Percentiles rank a stretch among this genome's conserved stretches.
Evolutionary conservation across 2,329 filamentous ascomycete genomes (phyloP).

Genomic region (Piedraia hortae): DNA sequence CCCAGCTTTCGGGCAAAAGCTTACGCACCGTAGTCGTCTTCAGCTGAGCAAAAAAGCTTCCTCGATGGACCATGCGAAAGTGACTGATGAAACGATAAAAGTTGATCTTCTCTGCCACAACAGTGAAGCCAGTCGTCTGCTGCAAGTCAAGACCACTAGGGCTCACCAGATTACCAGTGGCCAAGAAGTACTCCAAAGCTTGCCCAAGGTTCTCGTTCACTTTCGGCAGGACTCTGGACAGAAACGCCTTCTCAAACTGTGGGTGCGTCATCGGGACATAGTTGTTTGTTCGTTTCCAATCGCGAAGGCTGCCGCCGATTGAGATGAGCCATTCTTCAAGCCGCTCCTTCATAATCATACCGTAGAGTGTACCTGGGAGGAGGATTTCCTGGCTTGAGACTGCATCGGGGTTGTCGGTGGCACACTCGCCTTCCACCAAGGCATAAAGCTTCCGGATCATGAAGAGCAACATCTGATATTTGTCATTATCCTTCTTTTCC

Average conservation of each 20-base stretch:
- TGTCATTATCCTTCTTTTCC: slow-evolving; percentile 61
- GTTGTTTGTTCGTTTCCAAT: slow-evolving; percentile 26
- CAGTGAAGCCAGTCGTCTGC: slow-evolving; percentile 80
- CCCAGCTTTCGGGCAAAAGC: slow-evolving; percentile 86
- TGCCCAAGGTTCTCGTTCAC: slow-evolving; percentile 75
- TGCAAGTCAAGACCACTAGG: slow-evolving; percentile 81
- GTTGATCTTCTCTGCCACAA: slow-evolving; percentile 96
- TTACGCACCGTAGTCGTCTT: slow-evolving; percentile 96
- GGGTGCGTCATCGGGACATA: slow-evolving; percentile 40
- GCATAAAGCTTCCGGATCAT: slow-evolving; percentile 93
- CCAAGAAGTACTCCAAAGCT: slow-evolving; percentile 79
- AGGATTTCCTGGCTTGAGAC: slow-evolving; percentile 90
- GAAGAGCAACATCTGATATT: slow-evolving; percentile 79
- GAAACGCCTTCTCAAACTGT: slow-evolving; percentile 55
- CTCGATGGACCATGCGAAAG: slow-evolving; percentile 96
- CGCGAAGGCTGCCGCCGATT: slow-evolving; percentile 17
- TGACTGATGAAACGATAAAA: slow-evolving; percentile 96
- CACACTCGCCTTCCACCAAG: slow-evolving; percentile 72
- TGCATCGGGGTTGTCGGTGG: slow-evolving; percentile 85
- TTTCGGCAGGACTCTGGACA: slow-evolving; percentile 46
- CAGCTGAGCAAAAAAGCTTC: slow-evolving; percentile 91
- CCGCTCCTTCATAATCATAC: slow-evolving; percentile 83
- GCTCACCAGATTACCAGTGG: slow-evolving; percentile 79
- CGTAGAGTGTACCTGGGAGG: slow-evolving; percentile 76
- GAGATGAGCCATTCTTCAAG: slow-evolving; percentile 71